Conservation (phyloP, 441 rosid species). For the Erysimum cheiri region DNA sequence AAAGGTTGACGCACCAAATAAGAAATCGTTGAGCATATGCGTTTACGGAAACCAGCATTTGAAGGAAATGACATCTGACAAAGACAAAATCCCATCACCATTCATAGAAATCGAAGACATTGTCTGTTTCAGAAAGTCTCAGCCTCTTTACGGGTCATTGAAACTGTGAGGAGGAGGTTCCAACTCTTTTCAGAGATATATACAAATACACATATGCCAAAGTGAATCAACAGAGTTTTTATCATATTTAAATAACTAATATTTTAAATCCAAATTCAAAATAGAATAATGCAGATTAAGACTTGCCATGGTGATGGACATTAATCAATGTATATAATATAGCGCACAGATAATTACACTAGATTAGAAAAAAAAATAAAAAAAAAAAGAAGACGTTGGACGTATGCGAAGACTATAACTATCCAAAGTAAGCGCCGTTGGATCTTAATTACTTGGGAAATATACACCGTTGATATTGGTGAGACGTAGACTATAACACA, state of each 20-base stretch:
- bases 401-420: not conserved
- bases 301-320: not conserved
- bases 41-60: slow-evolving; percentile 72
- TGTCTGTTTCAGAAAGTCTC: slow-evolving; percentile 79
- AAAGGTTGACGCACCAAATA: slow-evolving; percentile 70
- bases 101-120: slow-evolving; percentile 61
- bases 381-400: not conserved
- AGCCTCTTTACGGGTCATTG: slow-evolving; percentile 82
- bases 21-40: slow-evolving; percentile 69
- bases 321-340: no score
- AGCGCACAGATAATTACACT: not conserved
- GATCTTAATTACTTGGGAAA: not conserved
- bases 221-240: not conserved
- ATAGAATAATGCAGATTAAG: not conserved
- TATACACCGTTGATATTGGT: not conserved
- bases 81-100: slow-evolving; percentile 45
- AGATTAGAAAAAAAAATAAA: not conserved
- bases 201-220: not conserved
- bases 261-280: not conserved
- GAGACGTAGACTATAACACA: slow-evolving; percentile 18
- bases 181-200: not conserved
- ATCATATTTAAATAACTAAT: not conserved
- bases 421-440: not conserved
- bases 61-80: slow-evolving; percentile 55
- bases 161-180: not conserved